phyloP scores from a whole-genome alignment of 2,329 filamentous ascomycete genomes.

The Sporothrix mexicana region DNA sequence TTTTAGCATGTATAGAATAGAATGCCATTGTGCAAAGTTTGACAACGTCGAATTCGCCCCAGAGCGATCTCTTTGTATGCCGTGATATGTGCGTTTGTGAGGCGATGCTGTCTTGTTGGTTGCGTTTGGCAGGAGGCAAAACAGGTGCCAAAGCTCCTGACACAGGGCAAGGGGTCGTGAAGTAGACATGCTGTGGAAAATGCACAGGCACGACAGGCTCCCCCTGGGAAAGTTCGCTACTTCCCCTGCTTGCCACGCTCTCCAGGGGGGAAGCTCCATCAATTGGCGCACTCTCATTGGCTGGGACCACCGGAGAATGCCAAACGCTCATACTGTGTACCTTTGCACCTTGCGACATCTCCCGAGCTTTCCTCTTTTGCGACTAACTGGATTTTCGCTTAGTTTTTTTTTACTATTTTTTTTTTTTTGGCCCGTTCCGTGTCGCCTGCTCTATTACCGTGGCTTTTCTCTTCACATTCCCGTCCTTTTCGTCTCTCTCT shows the following conservation, averaged over 20 bases:
- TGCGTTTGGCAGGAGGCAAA: slow-evolving; percentile 9
- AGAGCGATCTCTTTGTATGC: background rate
- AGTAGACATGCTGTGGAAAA: slow-evolving; percentile 16
- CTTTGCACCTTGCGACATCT: slow-evolving; percentile 42
- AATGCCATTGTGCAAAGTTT: background rate
- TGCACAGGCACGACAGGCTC: background rate
- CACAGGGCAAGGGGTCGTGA: background rate
- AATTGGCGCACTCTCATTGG: slow-evolving; percentile 39
- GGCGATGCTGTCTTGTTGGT: background rate
- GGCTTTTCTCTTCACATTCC: background rate
- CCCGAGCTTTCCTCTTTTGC: slow-evolving; percentile 45
- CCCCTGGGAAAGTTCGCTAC: background rate
- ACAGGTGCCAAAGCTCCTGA: slow-evolving; percentile 1
- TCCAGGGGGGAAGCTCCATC: slow-evolving; percentile 30
- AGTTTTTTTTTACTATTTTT: slow-evolving; percentile 29
- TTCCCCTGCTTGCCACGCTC: slow-evolving; percentile 14
- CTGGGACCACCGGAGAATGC: slow-evolving; percentile 36
- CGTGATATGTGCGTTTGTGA: background rate
- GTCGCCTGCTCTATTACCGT: slow-evolving; percentile 21
- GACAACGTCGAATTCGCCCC: too few relatives aligned
- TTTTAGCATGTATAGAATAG: slow-evolving; percentile 24
- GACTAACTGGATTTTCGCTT: slow-evolving; percentile 28
- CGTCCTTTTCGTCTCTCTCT: background rate
- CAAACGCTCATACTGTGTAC: slow-evolving; percentile 18
- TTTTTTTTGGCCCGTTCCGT: slow-evolving; percentile 23